Percentiles rank a stretch among this genome's conserved stretches.
These are phyloP conservation scores for Backusella australiensis DNA, from an alignment of 192 early-diverging fungal species.

Conservation along the genomic window DNA sequence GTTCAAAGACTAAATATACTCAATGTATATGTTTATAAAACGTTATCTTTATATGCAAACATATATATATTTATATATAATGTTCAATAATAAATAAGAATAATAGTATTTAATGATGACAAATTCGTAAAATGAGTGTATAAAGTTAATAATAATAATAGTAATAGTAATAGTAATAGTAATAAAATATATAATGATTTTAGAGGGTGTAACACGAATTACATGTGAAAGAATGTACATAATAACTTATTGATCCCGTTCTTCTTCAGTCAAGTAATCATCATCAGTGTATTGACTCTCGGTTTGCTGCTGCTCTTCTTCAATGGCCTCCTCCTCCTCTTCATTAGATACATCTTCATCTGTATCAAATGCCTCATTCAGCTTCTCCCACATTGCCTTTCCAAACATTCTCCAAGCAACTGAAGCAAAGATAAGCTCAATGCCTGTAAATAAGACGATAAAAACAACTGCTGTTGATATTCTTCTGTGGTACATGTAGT, in stretches of 20 bases:
- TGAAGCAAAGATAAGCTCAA: constrained; percentile 48
- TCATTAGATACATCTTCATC: neutral
- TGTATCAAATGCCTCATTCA: constrained; percentile 5
- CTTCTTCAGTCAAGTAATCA: constrained; percentile 6
- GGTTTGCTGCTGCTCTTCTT: neutral
- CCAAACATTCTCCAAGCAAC: constrained; percentile 45
- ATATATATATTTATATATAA: no score
- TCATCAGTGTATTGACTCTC: neutral
- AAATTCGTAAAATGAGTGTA: neutral
- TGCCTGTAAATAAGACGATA: constrained; percentile 41
- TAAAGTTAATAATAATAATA: neutral
- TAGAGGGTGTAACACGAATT: neutral
- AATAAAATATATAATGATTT: neutral
- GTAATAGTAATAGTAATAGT: neutral
- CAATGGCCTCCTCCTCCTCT: neutral
- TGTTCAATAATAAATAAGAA: neutral
- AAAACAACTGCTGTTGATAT: constrained; percentile 45
- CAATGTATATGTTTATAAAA: no score
- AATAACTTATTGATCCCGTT: neutral
- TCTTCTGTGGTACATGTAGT: constrained; percentile 53
- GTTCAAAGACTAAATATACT: no score
- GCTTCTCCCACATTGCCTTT: constrained; percentile 17
- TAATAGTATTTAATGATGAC: neutral
- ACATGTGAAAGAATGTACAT: neutral
- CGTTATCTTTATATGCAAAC: no score